Evolutionary conservation across 2,329 filamentous ascomycete species (phyloP).

Genomic region (Fusarium pseudoanthophilum): DNA sequence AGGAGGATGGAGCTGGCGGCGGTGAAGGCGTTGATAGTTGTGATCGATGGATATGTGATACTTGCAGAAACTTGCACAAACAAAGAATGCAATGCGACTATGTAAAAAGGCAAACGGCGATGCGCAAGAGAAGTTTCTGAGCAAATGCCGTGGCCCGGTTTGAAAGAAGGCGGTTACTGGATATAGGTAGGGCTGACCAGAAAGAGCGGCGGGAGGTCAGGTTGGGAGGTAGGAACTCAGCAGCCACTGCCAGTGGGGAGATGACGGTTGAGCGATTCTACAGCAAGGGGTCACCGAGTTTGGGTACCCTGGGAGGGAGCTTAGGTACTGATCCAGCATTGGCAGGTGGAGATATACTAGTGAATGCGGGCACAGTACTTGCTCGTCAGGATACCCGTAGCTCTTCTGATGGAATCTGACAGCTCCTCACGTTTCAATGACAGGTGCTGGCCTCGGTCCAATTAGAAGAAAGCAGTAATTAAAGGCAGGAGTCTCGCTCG

Average conservation of each 20-base stretch:
- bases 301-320: constrained; percentile 29
- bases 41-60: constrained; percentile 16
- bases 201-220: constrained; percentile 33
- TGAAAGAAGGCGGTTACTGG: constrained; percentile 40
- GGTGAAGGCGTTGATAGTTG: constrained; percentile 39
- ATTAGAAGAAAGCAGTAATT: constrained; percentile 22
- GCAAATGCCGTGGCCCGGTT: constrained; percentile 23
- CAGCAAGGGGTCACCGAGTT: background rate
- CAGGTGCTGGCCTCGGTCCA: constrained; percentile 18
- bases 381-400: background rate
- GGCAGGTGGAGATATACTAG: constrained; percentile 14
- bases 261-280: constrained; percentile 30
- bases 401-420: constrained; percentile 12
- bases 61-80: constrained; percentile 13
- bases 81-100: constrained; percentile 25
- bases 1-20: constrained; percentile 39
- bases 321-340: constrained; percentile 15
- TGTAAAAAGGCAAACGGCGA: background rate
- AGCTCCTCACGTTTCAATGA: constrained; percentile 22
- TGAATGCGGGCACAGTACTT: constrained; percentile 22
- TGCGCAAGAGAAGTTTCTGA: constrained; percentile 1
- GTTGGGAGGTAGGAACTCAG: constrained; percentile 35
- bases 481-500: constrained; percentile 21
- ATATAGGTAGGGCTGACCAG: constrained; percentile 44
- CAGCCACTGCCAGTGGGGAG: constrained; percentile 19